Conservation (phyloP, 208 protist species). For the Kentomonas sorsogonicus region DNA sequence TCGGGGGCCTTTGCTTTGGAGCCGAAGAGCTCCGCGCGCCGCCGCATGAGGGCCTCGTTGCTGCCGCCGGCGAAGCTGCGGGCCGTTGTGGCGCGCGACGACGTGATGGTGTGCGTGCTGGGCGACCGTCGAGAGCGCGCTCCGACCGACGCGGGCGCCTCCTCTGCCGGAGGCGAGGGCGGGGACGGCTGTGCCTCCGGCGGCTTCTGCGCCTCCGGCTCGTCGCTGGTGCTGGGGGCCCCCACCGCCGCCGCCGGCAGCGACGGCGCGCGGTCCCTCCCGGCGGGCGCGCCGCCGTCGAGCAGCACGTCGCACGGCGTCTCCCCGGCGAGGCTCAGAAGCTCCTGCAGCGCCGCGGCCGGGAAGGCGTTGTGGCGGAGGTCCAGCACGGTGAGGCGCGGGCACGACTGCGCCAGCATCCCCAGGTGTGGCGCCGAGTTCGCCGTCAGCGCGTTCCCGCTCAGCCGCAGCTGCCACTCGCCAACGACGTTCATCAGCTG, state of each 20-base stretch:
- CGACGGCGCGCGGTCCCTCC: not conserved
- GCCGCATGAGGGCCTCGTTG: slow-evolving; percentile 37
- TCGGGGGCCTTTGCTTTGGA: no score
- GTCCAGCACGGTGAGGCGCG: slow-evolving; percentile 31
- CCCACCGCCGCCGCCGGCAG: no score
- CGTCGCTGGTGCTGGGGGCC: no score
- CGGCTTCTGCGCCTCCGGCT: not conserved
- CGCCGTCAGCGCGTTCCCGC: slow-evolving; percentile 46
- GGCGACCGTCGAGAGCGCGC: slow-evolving; percentile 12
- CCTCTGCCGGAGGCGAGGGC: no score
- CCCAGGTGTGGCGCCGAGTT: slow-evolving; percentile 32
- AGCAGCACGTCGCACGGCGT: slow-evolving; percentile 24
- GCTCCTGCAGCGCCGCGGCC: slow-evolving; percentile 10
- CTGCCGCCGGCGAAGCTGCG: slow-evolving; percentile 34
- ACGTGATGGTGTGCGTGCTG: slow-evolving; percentile 13
- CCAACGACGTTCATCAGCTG: slow-evolving; percentile 8
- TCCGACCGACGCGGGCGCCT: no score
- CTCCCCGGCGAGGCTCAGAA: slow-evolving; percentile 20
- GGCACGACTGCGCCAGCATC: slow-evolving; percentile 37
- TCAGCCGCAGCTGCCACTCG: slow-evolving; percentile 35
- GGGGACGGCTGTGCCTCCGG: not conserved
- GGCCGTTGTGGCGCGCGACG: slow-evolving; percentile 18
- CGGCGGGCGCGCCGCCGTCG: slow-evolving; percentile 9
- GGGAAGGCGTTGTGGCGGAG: slow-evolving; percentile 30
- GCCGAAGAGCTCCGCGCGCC: slow-evolving; percentile 56